Base-by-base conservation (phyloP, 768 basidiomycete genomes). In the Lyophyllum semitale region DNA sequence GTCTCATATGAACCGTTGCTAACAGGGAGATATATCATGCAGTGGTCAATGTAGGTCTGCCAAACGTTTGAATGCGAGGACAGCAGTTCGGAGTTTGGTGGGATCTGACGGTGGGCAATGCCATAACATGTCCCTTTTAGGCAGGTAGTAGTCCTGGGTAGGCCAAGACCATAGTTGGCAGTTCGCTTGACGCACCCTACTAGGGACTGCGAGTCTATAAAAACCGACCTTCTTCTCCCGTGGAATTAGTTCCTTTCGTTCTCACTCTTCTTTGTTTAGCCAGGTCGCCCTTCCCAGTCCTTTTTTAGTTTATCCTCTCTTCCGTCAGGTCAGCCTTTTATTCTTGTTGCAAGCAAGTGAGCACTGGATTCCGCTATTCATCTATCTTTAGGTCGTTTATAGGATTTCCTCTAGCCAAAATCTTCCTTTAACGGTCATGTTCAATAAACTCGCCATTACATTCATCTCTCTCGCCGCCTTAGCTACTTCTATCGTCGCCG, bases 201-300 rank as follows among this genome's bases (percentile, higher is more conserved):
- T 23, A 35, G 35, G 20, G 15, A 46, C 7, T 46, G 44, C 25
- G 32, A 27, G 17, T 40, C 47, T 64, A 64, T 68, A 66, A 66
- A 65, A 62, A 53, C 37, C 22, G 50, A 17, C 26, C 9, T 27
- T 30, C 35, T 22, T 43, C 9, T 43, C 8, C 26, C 32, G 50
- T 26, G 43, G 42, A 56, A 58, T 57, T 59, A 56, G 50, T 53
- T 60, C 57, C 50, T 61, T 58, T 63, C 59, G 51, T 59, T 64
- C 58, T 59, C 46, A 38, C 59, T 57, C 53, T 48, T 58, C 49
- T 58, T 65, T 67, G 59, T 66, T 70, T 33, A 71, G 73, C 74
- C 76, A 73, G 73, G 75, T 73, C 69, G 74, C 72, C 72, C 66
- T 58, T 59, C 68, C 55, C 66, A 64, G 66, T 66, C 67, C 71